Evolutionary conservation across 2,329 filamentous ascomycete species (phyloP).

Genomic region (Endocalyx cinctus): DNA sequence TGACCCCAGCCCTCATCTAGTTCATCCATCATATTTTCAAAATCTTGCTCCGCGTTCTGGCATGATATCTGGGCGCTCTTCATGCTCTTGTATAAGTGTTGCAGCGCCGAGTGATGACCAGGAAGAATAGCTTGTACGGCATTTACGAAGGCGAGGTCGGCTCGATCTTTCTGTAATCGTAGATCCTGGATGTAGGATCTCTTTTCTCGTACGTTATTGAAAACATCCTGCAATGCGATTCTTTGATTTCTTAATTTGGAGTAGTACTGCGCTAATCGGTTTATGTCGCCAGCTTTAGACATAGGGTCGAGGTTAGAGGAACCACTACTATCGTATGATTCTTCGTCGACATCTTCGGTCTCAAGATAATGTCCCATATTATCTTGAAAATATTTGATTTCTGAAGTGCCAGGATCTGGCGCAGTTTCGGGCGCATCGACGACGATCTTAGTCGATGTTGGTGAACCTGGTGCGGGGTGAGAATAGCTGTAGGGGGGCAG

Average conservation of each 20-base stretch:
- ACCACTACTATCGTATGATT: constrained; percentile 6
- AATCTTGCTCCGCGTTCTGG: constrained; percentile 21
- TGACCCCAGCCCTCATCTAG: constrained; percentile 18
- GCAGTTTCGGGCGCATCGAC: no score
- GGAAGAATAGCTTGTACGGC: constrained; percentile 18
- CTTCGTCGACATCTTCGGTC: constrained; percentile 6
- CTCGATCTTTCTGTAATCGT: constrained; percentile 19
- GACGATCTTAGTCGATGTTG: no score
- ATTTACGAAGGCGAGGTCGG: constrained; percentile 21
- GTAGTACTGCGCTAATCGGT: constrained; percentile 15
- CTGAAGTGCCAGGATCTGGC: no score
- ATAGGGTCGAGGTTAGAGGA: no score
- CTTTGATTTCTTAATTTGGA: constrained; percentile 12
- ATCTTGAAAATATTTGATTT: no score
- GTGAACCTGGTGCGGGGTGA: no score
- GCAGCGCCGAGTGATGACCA: constrained; percentile 12
- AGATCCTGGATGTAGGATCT: constrained; percentile 15
- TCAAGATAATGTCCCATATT: no score
- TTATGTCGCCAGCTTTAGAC: no score
- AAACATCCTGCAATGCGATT: constrained; percentile 13
- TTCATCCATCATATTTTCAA: constrained; percentile 23
- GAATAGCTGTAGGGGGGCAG: no score
- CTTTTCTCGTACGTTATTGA: constrained; percentile 15
- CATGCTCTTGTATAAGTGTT: constrained; percentile 20
- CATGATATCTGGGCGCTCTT: constrained; percentile 13